Evolutionary conservation across 331 rosid species (phyloP), one percentile per base, ranked within the genome.

Genomic region (Acacia pycnantha): DNA sequence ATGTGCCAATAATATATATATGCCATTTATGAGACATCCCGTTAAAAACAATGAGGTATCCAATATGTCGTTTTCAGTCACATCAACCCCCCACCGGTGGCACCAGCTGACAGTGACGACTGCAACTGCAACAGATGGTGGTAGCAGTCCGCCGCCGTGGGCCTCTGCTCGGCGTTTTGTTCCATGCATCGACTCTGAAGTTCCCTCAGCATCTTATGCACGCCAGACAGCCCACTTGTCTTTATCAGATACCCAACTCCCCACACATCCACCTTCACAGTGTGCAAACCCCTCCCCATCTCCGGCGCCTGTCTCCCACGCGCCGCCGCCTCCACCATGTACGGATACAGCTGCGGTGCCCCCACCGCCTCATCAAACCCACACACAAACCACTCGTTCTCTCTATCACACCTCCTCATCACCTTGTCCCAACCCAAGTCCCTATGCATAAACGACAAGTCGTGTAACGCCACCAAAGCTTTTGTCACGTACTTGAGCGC

Each of bases 261-360:
- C 98, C 98, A 96, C 73, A 96, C 93, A 79, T 96, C 99, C 82
- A 93, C 99, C 78, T 96, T 96, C 80, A 96, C 98, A 8, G 97
- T 94, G 82, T 96, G 99, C 84, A 96, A 48, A 1, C 94, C 97
- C 37, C 99, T 84, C 67, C 84, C 98, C 97, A 92, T 89, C 85
- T 96, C 99, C 53, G 99, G 98, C 59, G 99, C 97, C 78, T 92
- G 86, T 0, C 73, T 83, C 3, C 84, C 94, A 82, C 90, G 88
- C 83, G 77, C 87, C 87, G 26, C 91, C 66, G 3, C 84, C 19
- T 0, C 86, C 56, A n/a, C 40, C 35, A 37, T 82, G 43, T 1
- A 44, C 11, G 89, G 94, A 26, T 92, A 89, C 62, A 96, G 56
- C 80, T 91, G 97, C 26, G 99, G 99, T 0, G 95, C 98, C 0